Evolutionary conservation across 2,329 filamentous ascomycete genomes (phyloP).

Genomic region (Aspergillus caelatus): DNA sequence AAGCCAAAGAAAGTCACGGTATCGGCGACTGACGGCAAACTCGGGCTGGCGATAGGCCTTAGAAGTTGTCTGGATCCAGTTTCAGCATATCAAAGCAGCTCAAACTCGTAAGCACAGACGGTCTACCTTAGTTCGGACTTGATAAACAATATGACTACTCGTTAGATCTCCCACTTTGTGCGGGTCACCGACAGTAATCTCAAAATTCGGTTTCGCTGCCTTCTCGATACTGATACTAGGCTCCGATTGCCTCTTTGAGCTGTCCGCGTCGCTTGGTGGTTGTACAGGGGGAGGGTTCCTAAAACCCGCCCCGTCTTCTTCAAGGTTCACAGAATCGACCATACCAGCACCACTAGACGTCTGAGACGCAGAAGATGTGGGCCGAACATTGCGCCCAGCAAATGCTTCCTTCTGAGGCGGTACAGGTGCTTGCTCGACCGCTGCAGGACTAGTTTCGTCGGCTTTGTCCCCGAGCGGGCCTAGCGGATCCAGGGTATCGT

Average conservation of each 20-base stretch:
- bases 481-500: constrained; percentile 64
- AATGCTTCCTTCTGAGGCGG: constrained; percentile 63
- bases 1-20: constrained; percentile 96
- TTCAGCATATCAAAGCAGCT: constrained; percentile 12
- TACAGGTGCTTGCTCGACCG: constrained; percentile 57
- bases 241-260: constrained; percentile 56
- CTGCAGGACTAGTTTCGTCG: constrained; percentile 37
- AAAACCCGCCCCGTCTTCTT: constrained; percentile 70
- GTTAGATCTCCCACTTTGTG: constrained; percentile 98
- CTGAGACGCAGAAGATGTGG: constrained; percentile 47
- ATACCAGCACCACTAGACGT: constrained; percentile 53
- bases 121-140: constrained; percentile 83
- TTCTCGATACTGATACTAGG: constrained; percentile 91
- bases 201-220: constrained; percentile 87
- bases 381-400: constrained; percentile 39
- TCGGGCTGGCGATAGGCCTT: constrained; percentile 93
- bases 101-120: background rate
- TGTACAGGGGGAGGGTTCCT: constrained; percentile 63
- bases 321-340: constrained; percentile 70
- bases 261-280: constrained; percentile 47
- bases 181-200: constrained; percentile 91
- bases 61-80: constrained; percentile 72
- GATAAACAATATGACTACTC: constrained; percentile 96
- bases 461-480: constrained; percentile 59
- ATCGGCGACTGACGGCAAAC: constrained; percentile 90